Conservation (phyloP, 2,329 filamentous ascomycete genomes). For the Colletotrichum kahawae region DNA sequence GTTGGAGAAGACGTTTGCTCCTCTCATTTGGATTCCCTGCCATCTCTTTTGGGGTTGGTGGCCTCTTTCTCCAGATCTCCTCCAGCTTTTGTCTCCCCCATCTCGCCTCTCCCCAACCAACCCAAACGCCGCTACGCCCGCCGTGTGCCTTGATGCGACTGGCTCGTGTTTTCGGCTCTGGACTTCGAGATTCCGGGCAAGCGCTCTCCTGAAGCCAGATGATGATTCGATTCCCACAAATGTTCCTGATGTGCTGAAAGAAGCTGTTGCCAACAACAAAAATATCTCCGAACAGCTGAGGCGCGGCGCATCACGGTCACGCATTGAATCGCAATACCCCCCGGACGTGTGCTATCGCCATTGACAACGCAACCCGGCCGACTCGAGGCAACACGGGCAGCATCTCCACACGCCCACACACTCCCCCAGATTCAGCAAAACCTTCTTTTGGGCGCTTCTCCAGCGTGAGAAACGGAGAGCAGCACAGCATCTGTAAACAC, state of each 20-base stretch:
- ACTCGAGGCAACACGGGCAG: slow-evolving; percentile 13
- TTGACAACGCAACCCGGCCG: neutral
- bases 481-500: neutral
- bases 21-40: neutral
- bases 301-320: neutral
- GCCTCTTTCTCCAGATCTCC: slow-evolving; percentile 11
- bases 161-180: slow-evolving; percentile 7
- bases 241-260: neutral
- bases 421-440: slow-evolving; percentile 12
- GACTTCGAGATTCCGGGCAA: neutral
- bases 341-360: neutral
- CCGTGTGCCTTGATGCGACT: neutral
- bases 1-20: neutral
- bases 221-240: neutral
- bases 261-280: neutral
- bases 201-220: neutral
- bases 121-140: neutral
- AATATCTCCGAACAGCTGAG: neutral
- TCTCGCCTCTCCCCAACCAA: neutral
- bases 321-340: neutral
- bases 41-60: neutral
- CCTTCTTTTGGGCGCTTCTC: slow-evolving; percentile 5
- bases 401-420: slow-evolving; percentile 18
- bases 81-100: neutral
- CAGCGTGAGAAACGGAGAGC: neutral